Evolutionary conservation across 805 yeast genomes (phyloP), one percentile per base, ranked within the genome.

Genomic region (Myxozyma vanderwaltii): DNA sequence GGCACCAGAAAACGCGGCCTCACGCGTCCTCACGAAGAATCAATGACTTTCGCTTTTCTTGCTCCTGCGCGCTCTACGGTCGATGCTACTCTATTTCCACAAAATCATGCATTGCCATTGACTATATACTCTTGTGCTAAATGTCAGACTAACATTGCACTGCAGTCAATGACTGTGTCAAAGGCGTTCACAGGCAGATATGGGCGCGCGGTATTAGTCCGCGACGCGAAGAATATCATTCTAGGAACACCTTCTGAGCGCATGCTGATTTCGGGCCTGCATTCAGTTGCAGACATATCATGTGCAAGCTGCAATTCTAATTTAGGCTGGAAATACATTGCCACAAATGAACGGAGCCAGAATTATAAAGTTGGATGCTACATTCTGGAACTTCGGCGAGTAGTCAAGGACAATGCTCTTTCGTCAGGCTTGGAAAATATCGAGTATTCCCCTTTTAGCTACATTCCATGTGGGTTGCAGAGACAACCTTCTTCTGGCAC

Each of bases 271-370:
- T 83, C 88, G 0, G 89, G 89, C 0, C 66, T 67, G 24, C 85
- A 83, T 64, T 63, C 74, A 0, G 85, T 85, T 1, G 78, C 82
- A 62, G 85, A 82, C 64, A 76, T 83, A 29, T 65, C 67, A 21
- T 85, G 89, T 66, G 79, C 76, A 46, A 78, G 78, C 63, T 85
- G 89, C 67, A 71, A 72, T 46, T 69, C 69, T 6, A 70, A 78
- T 51, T 70, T 85, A n/a, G 89, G 89, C 2, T 85, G 89, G 89
- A 80, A 79, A 59, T 85, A 85, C 65, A 61, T 84, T 36, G 76
- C 75, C 61, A 77, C 85, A 50, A 76, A 75, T 29, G 69, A 72
- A 35, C 66, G 67, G 17, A 69, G 73, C n/a, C 85, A 83, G 71
- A 73, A 75, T 54, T 83, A 81, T 68, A 85, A 85, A 68, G 86